Conservation (phyloP, 2,329 filamentous ascomycete species). For the Botrytis byssoidea region DNA sequence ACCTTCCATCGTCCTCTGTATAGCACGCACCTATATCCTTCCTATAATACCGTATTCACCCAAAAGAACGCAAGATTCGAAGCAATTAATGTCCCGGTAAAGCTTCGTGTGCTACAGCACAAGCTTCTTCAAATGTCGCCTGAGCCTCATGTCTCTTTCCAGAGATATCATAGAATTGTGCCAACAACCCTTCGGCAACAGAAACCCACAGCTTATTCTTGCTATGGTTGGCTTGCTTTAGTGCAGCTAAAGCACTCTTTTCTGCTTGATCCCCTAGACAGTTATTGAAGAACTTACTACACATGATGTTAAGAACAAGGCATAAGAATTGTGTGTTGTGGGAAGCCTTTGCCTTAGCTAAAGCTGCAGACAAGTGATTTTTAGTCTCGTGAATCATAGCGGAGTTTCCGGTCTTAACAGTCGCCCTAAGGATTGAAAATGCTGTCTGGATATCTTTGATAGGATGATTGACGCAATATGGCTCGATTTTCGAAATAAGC, state of each 20-base stretch:
- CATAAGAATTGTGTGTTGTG: conserved; percentile 78
- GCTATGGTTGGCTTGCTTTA: conserved; percentile 65
- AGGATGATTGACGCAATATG: conserved; percentile 65
- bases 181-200: conserved; percentile 76
- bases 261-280: conserved; percentile 75
- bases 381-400: conserved; percentile 75
- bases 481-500: conserved; percentile 64
- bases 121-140: conserved; percentile 45
- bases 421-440: conserved; percentile 72
- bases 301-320: conserved; percentile 83
- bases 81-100: conserved; percentile 23
- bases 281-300: conserved; percentile 58
- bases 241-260: conserved; percentile 70
- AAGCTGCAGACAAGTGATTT: conserved; percentile 69
- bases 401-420: conserved; percentile 59
- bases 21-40: not conserved
- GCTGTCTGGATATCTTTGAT: conserved; percentile 76
- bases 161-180: conserved; percentile 70
- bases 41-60: not conserved
- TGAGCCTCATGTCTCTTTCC: conserved; percentile 58
- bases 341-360: conserved; percentile 66
- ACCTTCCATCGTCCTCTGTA: not conserved
- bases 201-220: conserved; percentile 76
- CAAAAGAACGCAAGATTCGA: not conserved
- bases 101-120: conserved; percentile 32